These are phyloP conservation scores for Leptodontidium sp. DNA, from an alignment of 2,329 filamentous ascomycete genomes.

Conservation along the genomic window DNA sequence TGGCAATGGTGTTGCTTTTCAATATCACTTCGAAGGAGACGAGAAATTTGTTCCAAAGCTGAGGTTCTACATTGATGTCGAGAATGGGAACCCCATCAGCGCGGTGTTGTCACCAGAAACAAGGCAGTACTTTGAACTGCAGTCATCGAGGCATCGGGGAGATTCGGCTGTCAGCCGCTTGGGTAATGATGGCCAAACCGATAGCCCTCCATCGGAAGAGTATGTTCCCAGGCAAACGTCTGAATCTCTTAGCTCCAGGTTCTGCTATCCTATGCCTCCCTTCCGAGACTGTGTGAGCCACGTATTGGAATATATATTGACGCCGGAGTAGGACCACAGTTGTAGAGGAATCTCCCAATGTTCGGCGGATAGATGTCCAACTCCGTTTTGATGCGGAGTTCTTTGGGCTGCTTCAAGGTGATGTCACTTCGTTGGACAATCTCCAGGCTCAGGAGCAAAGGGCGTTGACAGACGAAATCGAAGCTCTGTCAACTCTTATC, in stretches of 20 bases:
- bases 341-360: background rate
- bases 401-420: slow-evolving; percentile 76
- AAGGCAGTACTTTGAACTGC: slow-evolving; percentile 66
- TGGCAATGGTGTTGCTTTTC: slow-evolving; percentile 49
- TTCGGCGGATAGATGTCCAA: slow-evolving; percentile 69
- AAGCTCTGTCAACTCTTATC: slow-evolving; percentile 59
- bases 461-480: slow-evolving; percentile 69
- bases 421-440: slow-evolving; percentile 70
- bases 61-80: slow-evolving; percentile 72
- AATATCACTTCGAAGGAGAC: slow-evolving; percentile 63
- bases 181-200: slow-evolving; percentile 27
- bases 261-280: background rate
- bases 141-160: slow-evolving; percentile 47
- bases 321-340: background rate
- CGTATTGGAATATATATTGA: background rate
- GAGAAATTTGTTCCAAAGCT: slow-evolving; percentile 71
- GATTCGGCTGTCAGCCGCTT: background rate
- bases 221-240: background rate
- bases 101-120: slow-evolving; percentile 67
- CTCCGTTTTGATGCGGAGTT: slow-evolving; percentile 81
- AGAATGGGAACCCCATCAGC: slow-evolving; percentile 72
- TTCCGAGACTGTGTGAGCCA: background rate
- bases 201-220: slow-evolving; percentile 10
- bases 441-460: slow-evolving; percentile 70
- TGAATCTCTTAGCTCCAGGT: background rate